These are phyloP conservation scores for Yarrowia hollandica DNA, from an alignment of 805 yeast genomes.

Conservation along the genomic window DNA sequence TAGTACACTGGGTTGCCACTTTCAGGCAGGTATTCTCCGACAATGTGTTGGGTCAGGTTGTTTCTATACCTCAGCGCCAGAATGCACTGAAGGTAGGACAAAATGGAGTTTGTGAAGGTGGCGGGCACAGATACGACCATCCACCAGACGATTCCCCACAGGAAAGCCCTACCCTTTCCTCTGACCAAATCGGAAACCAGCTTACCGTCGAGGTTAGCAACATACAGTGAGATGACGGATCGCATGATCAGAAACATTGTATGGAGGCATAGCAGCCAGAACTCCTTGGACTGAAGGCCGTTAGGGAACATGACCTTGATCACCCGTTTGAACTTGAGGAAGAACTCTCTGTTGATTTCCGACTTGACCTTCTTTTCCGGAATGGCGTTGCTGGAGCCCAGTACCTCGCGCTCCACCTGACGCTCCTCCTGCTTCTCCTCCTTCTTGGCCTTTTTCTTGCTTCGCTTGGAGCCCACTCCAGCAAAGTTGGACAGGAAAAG, in stretches of 20 bases:
- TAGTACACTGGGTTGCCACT: constrained; percentile 67
- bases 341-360: constrained; percentile 39
- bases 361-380: constrained; percentile 31
- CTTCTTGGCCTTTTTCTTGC: constrained; percentile 25
- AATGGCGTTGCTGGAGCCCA: constrained; percentile 31
- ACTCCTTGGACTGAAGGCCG: constrained; percentile 39
- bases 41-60: constrained; percentile 62
- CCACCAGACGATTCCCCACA: constrained; percentile 69
- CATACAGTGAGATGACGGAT: constrained; percentile 73
- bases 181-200: constrained; percentile 79
- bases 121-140: constrained; percentile 85
- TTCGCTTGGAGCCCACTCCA: constrained; percentile 33
- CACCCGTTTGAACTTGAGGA: constrained; percentile 33
- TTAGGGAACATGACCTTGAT: constrained; percentile 42
- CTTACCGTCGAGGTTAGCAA: constrained; percentile 83
- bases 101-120: constrained; percentile 69
- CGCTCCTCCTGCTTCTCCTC: constrained; percentile 17
- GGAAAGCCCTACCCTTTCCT: constrained; percentile 63
- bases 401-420: constrained; percentile 29
- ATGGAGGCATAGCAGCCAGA: constrained; percentile 51
- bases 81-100: constrained; percentile 46
- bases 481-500: constrained; percentile 34
- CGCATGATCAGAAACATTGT: constrained; percentile 60
- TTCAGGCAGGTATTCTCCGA: constrained; percentile 71
- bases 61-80: constrained; percentile 52